Evolutionary conservation across 2,329 filamentous ascomycete species (phyloP).

Genomic region (Trichoderma hamatum): DNA sequence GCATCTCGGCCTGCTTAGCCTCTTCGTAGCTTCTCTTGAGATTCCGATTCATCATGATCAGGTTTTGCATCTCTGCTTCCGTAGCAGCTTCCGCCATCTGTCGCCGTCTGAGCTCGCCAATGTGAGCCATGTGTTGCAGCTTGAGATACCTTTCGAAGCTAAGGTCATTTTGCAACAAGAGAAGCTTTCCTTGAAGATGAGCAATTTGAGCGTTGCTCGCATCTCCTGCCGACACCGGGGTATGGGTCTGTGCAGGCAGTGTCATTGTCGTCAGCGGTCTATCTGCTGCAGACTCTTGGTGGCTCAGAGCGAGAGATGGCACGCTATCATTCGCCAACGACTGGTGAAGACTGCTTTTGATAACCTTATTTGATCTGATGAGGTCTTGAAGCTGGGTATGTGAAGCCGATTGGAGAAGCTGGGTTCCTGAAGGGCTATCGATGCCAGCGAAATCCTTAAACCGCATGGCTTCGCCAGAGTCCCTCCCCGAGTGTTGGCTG

Average conservation of each 20-base stretch:
- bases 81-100: conserved; percentile 76
- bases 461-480: conserved; percentile 47
- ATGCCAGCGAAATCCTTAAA: conserved; percentile 40
- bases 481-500: conserved; percentile 53
- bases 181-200: conserved; percentile 72
- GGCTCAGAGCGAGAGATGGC: conserved; percentile 55
- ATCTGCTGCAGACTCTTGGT: conserved; percentile 52
- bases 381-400: conserved; percentile 63
- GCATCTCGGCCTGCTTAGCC: conserved; percentile 69
- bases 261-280: conserved; percentile 37
- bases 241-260: conserved; percentile 35
- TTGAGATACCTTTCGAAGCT: conserved; percentile 85
- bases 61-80: conserved; percentile 80
- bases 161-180: conserved; percentile 76
- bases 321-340: conserved; percentile 62
- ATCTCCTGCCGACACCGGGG: conserved; percentile 40
- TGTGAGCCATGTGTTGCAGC: conserved; percentile 79
- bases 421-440: conserved; percentile 65
- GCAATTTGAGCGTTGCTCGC: conserved; percentile 46
- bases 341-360: conserved; percentile 59
- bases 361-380: conserved; percentile 61
- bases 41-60: conserved; percentile 75
- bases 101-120: conserved; percentile 74
- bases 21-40: conserved; percentile 74
- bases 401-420: conserved; percentile 51